phyloP scores from a whole-genome alignment of 768 basidiomycete genomes.

The Tricholoma hemisulphureum region DNA sequence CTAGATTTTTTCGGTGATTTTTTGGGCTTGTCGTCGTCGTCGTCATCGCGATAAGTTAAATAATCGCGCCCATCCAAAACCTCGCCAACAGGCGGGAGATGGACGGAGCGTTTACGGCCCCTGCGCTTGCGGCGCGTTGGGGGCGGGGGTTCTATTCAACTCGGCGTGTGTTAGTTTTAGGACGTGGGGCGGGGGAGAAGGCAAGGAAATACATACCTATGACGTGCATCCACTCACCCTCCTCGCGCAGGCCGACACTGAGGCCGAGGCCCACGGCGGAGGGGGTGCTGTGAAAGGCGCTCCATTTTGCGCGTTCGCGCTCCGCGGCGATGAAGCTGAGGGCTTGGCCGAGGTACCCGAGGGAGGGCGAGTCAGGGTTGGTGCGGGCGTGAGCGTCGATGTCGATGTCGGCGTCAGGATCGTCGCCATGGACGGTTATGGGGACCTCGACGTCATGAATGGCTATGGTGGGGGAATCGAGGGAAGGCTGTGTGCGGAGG shows the following conservation, averaged over 20 bases:
- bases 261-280: conserved; percentile 22
- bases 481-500: conserved; percentile 14
- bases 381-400: background rate
- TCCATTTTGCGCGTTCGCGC: conserved; percentile 62
- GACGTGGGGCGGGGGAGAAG: background rate
- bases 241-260: conserved; percentile 12
- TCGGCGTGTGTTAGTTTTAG: conserved; percentile 13
- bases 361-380: conserved; percentile 42
- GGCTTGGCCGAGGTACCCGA: conserved; percentile 72
- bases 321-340: conserved; percentile 76
- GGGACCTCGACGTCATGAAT: conserved; percentile 2
- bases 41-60: background rate
- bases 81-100: background rate
- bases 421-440: conserved; percentile 3
- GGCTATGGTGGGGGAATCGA: background rate
- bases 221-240: conserved; percentile 37
- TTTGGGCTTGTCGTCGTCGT: background rate
- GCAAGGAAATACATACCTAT: conserved; percentile 30
- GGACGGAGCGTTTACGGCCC: conserved; percentile 16
- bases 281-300: conserved; percentile 37
- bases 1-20: background rate
- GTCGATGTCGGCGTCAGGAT: background rate
- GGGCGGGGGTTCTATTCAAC: conserved; percentile 30
- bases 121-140: conserved; percentile 30
- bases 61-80: background rate